These are phyloP conservation scores for Pythium inflatum DNA, from an alignment of 352 stramenopile species.

Conservation along the genomic window DNA sequence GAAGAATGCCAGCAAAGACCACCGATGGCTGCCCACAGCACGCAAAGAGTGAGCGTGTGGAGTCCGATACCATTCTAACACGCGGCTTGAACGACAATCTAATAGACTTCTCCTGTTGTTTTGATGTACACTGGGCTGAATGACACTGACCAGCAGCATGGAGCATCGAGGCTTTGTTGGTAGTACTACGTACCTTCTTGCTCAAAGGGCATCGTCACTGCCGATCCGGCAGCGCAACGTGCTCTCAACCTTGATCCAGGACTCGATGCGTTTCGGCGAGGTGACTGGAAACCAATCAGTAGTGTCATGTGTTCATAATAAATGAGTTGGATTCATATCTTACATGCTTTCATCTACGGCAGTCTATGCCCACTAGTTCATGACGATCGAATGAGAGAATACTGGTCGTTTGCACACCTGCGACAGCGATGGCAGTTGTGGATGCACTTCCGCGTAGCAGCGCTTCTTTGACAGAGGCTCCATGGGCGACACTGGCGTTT, in stretches of 20 bases:
- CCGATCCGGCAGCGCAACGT: too few relatives aligned
- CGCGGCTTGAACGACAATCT: too few relatives aligned
- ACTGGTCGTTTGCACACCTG: conserved; percentile 24
- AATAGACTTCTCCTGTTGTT: too few relatives aligned
- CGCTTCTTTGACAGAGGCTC: conserved; percentile 21
- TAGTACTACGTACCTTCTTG: too few relatives aligned
- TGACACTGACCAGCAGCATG: too few relatives aligned
- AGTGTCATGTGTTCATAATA: conserved; percentile 20
- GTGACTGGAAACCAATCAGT: too few relatives aligned
- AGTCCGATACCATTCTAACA: not conserved
- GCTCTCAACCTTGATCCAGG: too few relatives aligned
- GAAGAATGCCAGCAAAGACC: conserved; percentile 94
- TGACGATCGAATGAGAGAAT: conserved; percentile 10
- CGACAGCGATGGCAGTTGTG: conserved; percentile 25
- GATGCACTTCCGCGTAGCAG: conserved; percentile 5
- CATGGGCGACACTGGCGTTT: conserved; percentile 18
- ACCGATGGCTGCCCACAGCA: conserved; percentile 88
- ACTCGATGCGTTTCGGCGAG: too few relatives aligned
- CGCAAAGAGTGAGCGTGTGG: conserved; percentile 44
- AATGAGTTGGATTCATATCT: conserved; percentile 23
- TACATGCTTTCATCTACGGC: conserved; percentile 14
- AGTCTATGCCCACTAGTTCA: conserved; percentile 6
- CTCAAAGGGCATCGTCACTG: too few relatives aligned
- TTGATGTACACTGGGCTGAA: too few relatives aligned
- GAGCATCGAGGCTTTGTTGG: too few relatives aligned